phyloP scores from a whole-genome alignment of 192 early-diverging fungal species.

The Coemansia reversa region DNA sequence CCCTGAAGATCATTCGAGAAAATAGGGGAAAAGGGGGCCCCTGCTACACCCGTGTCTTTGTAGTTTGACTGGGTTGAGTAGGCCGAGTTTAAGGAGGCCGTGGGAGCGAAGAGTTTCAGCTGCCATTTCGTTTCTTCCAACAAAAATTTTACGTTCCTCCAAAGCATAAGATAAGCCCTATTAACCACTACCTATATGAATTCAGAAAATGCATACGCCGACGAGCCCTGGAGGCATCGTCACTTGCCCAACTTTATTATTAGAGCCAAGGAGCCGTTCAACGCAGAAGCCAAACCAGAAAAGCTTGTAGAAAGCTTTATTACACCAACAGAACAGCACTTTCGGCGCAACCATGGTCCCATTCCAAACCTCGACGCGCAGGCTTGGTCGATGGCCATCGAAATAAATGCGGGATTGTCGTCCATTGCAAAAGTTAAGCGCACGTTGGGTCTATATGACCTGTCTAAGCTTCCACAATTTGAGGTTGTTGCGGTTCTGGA shows the following conservation, averaged over 20 bases:
- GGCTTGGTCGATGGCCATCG: constrained; percentile 61
- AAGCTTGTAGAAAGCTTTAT: constrained; percentile 64
- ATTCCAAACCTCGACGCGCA: constrained; percentile 71
- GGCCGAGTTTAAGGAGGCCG: neutral
- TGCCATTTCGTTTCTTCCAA: neutral
- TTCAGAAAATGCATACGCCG: constrained; percentile 42
- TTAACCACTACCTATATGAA: neutral
- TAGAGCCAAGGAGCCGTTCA: constrained; percentile 73
- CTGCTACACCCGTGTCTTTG: too few species aligned
- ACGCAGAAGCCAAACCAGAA: constrained; percentile 74
- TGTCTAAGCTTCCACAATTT: constrained; percentile 57
- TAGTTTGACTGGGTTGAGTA: neutral
- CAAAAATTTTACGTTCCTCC: neutral
- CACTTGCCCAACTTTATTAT: constrained; percentile 61
- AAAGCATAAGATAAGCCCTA: neutral
- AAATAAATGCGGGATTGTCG: constrained; percentile 19
- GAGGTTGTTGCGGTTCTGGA: constrained; percentile 68
- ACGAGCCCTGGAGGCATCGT: constrained; percentile 69
- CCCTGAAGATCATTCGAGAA: neutral
- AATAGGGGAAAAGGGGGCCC: neutral
- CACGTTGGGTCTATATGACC: constrained; percentile 54
- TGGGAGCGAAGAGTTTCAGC: neutral
- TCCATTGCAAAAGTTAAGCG: constrained; percentile 6
- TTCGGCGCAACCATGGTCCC: constrained; percentile 87
- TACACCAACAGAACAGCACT: constrained; percentile 76